Evolutionary conservation across 2,329 filamentous ascomycete genomes (phyloP), one percentile per base, ranked within the genome.

Genomic region (Fusarium tanahbumbuense): DNA sequence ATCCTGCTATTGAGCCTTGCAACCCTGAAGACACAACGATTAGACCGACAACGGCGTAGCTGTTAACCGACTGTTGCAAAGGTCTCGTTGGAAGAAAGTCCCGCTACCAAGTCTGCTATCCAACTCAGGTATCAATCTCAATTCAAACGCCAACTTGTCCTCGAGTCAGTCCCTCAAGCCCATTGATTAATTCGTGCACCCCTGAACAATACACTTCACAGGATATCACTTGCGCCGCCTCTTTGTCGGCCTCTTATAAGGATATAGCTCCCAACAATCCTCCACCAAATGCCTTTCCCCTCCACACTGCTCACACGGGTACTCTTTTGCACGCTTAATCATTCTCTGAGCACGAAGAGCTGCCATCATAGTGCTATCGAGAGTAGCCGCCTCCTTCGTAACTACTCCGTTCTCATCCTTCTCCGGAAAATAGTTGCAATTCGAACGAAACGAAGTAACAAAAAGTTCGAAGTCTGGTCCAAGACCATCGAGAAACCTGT

Each of bases 251-350:
- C 34, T 37, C 10, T 4, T 37, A 37, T n/a, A 0, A 37, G 18
- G 34, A 0, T 37, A 10, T 0, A 37, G 0, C 3, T 12, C 34
- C 34, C 34, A 37, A 37, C 34, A 37, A 0, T 4, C 7, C 1
- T n/a, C 18, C 18, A 1, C 4, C 34, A n/a, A 37, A 37, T 37
- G 10, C 34, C 34, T 3, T 10, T n/a, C 7, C 0, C 18, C 5
- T 4, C 18, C 34, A n/a, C 16, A 37, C 4, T 23, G 23, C 23
- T 23, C 30, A 32, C 30, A 32, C 13, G 13, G 30, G 1, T 16
- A 1, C 30, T 5, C 15, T 32, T 3, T 32, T 6, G 0, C 7
- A 2, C 1, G 2, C 13, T 30, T 4, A 7, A 30, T 6, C 8
- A 15, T 30, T 30, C 1, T 2, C 28, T 30, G 6, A 15, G 2